Evolutionary conservation across 2,329 filamentous ascomycete species (phyloP), one percentile per base, ranked within the genome.

Genomic region (Colletotrichum karsti): DNA sequence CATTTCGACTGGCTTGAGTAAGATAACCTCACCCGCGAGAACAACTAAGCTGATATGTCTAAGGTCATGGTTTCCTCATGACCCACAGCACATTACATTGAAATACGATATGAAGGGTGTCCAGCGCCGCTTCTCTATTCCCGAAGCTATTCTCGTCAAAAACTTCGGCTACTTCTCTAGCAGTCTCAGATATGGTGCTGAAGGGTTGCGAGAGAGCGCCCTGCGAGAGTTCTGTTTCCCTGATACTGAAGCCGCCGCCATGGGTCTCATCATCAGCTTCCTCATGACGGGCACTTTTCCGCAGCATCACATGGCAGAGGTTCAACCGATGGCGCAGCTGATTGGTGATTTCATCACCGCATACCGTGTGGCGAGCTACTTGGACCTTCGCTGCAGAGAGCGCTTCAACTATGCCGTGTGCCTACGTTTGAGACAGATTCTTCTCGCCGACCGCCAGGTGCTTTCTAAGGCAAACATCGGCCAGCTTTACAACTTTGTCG

Each of bases 41-140:
- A 15, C n/a, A 26, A 35, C 30, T 48, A n/a, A 63, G 12, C n/a
- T 12, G 15, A 28, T n/a, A 7, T 1, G 8, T 35, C n/a, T 2
- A 6, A 69, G 62, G 3, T 22, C 33, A 7, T 69, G 55, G 66
- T 69, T 67, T 15, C 64, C 63, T 9, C 20, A 51, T 9, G 64
- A 67, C 12, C 44, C 51, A 7, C n/a, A 53, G 6, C 64, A 57
- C 8, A 24, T 67, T 28, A 57, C 64, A 5, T 39, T 67, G 4
- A 39, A 44, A 12, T 50, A 58, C 10, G 6, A 13, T 5, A 15
- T 13, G n/a, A n/a, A 33, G 8, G 48, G 15, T 24, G 12, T 20
- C 8, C 24, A 15, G 2, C n/a, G 22, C 15, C 12, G 33, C 5
- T 62, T 55, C 35, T 53, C 60, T 15, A 28, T 67, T 7, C 24